phyloP scores from a whole-genome alignment of 345 rosid species.

The Melaleuca alternifolia region DNA sequence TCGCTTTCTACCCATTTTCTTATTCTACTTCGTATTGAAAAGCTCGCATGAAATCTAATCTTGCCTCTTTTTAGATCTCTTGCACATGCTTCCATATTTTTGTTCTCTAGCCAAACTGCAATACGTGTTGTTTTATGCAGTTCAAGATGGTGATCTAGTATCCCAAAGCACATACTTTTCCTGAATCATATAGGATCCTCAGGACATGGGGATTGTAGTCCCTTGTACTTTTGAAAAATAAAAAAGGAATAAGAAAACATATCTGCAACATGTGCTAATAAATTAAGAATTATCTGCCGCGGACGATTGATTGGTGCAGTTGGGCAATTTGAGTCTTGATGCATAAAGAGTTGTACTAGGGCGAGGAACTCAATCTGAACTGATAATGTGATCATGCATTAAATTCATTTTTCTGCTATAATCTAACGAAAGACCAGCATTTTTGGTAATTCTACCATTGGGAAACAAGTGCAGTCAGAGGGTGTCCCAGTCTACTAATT shows the following conservation, averaged over 20 bases:
- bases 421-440: not conserved
- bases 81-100: conserved; percentile 35
- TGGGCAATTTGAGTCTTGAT: not conserved
- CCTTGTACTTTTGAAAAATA: not conserved
- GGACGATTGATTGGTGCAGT: not conserved
- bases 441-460: not conserved
- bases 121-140: not conserved
- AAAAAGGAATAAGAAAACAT: not conserved
- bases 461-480: not conserved
- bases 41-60: conserved; percentile 51
- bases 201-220: not conserved
- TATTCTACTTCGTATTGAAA: conserved; percentile 16
- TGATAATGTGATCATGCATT: not conserved
- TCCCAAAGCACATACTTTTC: not conserved
- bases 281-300: not conserved
- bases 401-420: not conserved
- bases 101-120: conserved; percentile 3
- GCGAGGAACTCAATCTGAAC: not conserved
- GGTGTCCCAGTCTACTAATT: not conserved
- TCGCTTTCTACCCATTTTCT: not conserved
- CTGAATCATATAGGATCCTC: not conserved
- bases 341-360: not conserved
- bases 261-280: not conserved
- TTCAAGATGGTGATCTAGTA: not conserved
- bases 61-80: conserved; percentile 27